Percentiles rank a stretch among this genome's conserved stretches.
phyloP scores from a whole-genome alignment of 1,284 basidiomycete species.

The Boletellus dicymbophilus region DNA sequence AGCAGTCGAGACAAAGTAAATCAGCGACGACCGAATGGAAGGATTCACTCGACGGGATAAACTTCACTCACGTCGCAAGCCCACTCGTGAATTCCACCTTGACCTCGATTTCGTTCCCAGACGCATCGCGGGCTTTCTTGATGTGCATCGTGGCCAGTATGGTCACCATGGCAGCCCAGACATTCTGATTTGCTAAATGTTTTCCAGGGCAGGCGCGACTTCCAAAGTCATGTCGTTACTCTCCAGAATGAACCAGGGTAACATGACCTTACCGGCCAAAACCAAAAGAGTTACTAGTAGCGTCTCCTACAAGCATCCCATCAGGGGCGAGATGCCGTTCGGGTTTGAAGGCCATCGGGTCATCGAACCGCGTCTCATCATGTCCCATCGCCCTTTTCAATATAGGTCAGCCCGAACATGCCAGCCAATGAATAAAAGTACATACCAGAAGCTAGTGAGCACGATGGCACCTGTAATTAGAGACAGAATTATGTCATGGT shows the following conservation, averaged over 20 bases:
- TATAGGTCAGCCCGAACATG: constrained; percentile 8
- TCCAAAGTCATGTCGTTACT: neutral
- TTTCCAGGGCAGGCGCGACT: constrained; percentile 28
- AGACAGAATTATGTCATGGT: neutral
- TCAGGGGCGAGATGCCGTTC: constrained; percentile 26
- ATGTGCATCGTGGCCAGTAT: constrained; percentile 23
- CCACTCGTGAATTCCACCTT: constrained; percentile 27
- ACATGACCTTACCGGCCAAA: constrained; percentile 27
- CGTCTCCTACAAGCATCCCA: constrained; percentile 12
- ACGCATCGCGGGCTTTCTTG: constrained; percentile 17
- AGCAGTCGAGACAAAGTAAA: neutral
- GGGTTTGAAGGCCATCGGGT: constrained; percentile 27
- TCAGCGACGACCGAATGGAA: constrained; percentile 5
- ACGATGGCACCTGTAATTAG: constrained; percentile 27
- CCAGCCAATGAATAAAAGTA: neutral
- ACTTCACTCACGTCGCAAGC: constrained; percentile 15
- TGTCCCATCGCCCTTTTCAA: constrained; percentile 25
- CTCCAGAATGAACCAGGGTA: neutral
- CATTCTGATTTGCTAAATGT: constrained; percentile 24
- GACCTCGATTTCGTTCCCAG: constrained; percentile 25
- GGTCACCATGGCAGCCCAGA: constrained; percentile 28
- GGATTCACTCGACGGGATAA: neutral
- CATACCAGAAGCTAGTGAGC: constrained; percentile 30
- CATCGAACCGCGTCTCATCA: constrained; percentile 21
- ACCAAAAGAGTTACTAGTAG: constrained; percentile 14